Conservation (phyloP, 176 grass and related monocot species). For the maize (Zea mays) region Zm-B73-REFERENCE-NAM-5.0 NC_050101.1:22928501-22929000, state of each 20-base stretch:
- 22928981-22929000: too few relatives aligned
- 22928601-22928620: conserved; percentile 63
- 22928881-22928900: conserved; percentile 55
- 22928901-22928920: conserved; percentile 48
- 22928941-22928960: conserved; percentile 62
- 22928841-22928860: conserved; percentile 64
- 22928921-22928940: conserved; percentile 52
- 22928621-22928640: conserved; percentile 53
- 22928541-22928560: conserved; percentile 67
- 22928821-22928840: conserved; percentile 79
- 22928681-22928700: background rate
- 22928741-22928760: conserved; percentile 24
- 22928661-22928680: background rate
- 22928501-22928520: too few relatives aligned
- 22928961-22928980: conserved; percentile 68
- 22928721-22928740: background rate
- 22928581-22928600: conserved; percentile 76
- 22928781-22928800: conserved; percentile 77
- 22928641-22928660: background rate
- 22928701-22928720: background rate
- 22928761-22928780: conserved; percentile 75
- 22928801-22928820: conserved; percentile 84
- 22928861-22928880: conserved; percentile 83
- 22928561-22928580: conserved; percentile 88
- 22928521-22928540: too few relatives aligned